Evolutionary conservation across 305 asterid genomes (phyloP).

Genomic region (Plantago coronopus): DNA sequence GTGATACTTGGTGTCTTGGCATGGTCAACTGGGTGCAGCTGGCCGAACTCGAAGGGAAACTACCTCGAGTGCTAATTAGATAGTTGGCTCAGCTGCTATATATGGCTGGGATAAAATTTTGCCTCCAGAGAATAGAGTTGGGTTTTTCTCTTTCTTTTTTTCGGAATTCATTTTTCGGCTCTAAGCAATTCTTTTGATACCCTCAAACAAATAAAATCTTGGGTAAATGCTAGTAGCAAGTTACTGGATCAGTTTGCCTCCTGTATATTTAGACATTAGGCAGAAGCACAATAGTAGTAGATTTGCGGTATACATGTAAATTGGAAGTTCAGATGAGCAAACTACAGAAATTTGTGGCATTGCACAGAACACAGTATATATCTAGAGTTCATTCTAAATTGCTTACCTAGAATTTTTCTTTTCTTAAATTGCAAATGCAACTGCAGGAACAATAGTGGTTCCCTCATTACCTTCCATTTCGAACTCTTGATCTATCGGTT

Average conservation of each 20-base stretch:
- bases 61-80: slow-evolving; percentile 57
- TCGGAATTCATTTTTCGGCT: slow-evolving; percentile 22
- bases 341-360: slow-evolving; percentile 12
- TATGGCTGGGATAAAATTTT: slow-evolving; percentile 44
- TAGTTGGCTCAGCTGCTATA: slow-evolving; percentile 28
- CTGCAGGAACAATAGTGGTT: too few relatives aligned
- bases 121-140: slow-evolving; percentile 33
- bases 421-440: too few relatives aligned
- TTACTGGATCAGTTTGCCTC: slow-evolving; percentile 31
- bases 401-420: too few relatives aligned
- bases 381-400: neutral
- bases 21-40: slow-evolving; percentile 96
- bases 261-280: slow-evolving; percentile 53
- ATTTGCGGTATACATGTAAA: slow-evolving; percentile 40
- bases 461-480: too few relatives aligned
- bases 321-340: slow-evolving; percentile 27
- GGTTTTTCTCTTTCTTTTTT: slow-evolving; percentile 17
- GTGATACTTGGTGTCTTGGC: slow-evolving; percentile 76
- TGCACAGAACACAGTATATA: neutral
- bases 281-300: slow-evolving; percentile 25
- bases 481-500: too few relatives aligned
- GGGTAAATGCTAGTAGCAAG: slow-evolving; percentile 31
- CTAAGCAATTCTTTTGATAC: slow-evolving; percentile 33
- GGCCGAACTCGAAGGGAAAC: slow-evolving; percentile 56
- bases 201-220: slow-evolving; percentile 26